phyloP scores from a whole-genome alignment of 768 basidiomycete genomes.

The Calocybe cyanea region DNA sequence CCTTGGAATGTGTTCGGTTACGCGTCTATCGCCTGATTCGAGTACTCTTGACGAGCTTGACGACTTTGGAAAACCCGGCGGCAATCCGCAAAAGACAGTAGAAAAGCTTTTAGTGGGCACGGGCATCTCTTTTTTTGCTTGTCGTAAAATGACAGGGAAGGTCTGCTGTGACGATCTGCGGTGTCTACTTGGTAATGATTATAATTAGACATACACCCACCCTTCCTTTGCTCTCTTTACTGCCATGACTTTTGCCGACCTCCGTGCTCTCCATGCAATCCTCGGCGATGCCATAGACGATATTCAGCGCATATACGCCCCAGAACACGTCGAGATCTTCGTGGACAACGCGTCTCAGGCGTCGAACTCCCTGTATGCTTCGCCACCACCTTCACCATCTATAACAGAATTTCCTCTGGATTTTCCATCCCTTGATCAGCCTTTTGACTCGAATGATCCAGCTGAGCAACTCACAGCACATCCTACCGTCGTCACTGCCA shows the following conservation, averaged over 20 bases:
- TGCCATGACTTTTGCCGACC: slow-evolving; percentile 56
- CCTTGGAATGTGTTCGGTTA: no score
- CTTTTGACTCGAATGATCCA: slow-evolving; percentile 40
- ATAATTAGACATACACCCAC: slow-evolving; percentile 12
- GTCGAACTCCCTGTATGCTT: slow-evolving; percentile 21
- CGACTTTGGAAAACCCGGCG: not conserved
- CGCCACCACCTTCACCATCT: slow-evolving; percentile 29
- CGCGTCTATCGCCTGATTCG: no score
- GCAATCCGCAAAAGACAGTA: not conserved
- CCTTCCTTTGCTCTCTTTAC: slow-evolving; percentile 4
- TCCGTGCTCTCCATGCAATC: slow-evolving; percentile 61
- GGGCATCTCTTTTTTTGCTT: slow-evolving; percentile 5
- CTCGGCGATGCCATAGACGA: slow-evolving; percentile 67
- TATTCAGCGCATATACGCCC: slow-evolving; percentile 56
- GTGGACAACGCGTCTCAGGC: slow-evolving; percentile 3
- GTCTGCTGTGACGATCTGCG: slow-evolving; percentile 14
- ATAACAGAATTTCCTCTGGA: slow-evolving; percentile 30
- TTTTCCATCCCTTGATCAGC: slow-evolving; percentile 54
- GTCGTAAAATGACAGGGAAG: slow-evolving; percentile 17
- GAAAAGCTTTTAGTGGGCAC: not conserved
- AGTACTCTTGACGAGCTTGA: slow-evolving; percentile 2
- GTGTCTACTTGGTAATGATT: slow-evolving; percentile 10
- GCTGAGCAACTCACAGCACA: slow-evolving; percentile 56
- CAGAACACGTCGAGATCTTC: slow-evolving; percentile 14
- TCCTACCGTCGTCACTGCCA: slow-evolving; percentile 56